Conservation (phyloP, 495 filamentous ascomycete genomes). For the Hypoxylon fragiforme region DNA sequence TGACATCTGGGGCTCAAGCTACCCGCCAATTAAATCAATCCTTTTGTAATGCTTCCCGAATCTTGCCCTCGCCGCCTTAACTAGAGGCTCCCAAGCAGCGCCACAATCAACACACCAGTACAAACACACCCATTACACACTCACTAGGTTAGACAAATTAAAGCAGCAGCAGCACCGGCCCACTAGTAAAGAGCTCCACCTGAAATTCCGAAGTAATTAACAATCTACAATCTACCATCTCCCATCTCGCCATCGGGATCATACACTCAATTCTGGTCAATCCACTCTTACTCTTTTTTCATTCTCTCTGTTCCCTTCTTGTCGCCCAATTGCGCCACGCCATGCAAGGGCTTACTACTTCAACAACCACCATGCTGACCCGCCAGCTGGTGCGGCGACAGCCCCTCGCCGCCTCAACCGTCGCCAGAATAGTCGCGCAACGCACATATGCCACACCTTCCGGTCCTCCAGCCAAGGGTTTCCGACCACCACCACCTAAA, state of each 20-base stretch:
- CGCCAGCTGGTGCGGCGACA: conserved; percentile 44
- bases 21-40: conserved; percentile 31
- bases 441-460: conserved; percentile 74
- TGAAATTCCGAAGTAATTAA: conserved; percentile 33
- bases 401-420: conserved; percentile 19
- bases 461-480: conserved; percentile 75
- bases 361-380: conserved; percentile 40
- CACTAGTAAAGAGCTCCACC: conserved; percentile 37
- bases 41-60: conserved; percentile 45
- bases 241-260: conserved; percentile 18
- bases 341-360: conserved; percentile 41
- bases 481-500: conserved; percentile 69
- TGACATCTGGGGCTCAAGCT: conserved; percentile 7
- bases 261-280: conserved; percentile 16
- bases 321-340: conserved; percentile 33
- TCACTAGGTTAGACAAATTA: too few relatives aligned
- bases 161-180: too few relatives aligned
- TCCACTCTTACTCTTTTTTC: too few relatives aligned
- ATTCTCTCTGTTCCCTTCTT: conserved; percentile 16
- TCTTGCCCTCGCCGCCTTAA: too few relatives aligned
- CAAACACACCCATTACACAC: too few relatives aligned
- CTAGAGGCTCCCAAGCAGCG: too few relatives aligned
- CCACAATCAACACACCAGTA: too few relatives aligned
- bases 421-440: conserved; percentile 39
- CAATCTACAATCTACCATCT: conserved; percentile 27